Conservation (phyloP, 352 stramenopile species). For the Lagenidium giganteum region DNA sequence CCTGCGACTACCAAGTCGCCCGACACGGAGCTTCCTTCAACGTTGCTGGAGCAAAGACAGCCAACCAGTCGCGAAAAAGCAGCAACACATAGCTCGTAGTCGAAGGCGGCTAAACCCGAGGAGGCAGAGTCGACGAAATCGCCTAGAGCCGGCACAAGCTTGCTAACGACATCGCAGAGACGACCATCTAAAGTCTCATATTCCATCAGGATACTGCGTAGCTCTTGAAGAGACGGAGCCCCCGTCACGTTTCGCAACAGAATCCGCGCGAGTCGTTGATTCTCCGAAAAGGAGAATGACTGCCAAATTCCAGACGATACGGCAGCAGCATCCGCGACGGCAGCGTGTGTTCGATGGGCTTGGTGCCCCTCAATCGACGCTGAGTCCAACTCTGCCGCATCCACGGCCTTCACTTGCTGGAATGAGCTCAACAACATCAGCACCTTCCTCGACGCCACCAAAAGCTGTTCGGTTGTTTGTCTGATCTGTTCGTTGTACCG, state of each 20-base stretch:
- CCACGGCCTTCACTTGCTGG: neutral
- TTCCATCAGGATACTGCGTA: slow-evolving; percentile 42
- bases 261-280: slow-evolving; percentile 68
- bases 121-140: neutral
- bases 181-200: slow-evolving; percentile 23
- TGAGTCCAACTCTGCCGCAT: too few species aligned
- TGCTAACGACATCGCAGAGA: neutral
- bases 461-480: too few species aligned
- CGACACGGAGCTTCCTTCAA: too few species aligned
- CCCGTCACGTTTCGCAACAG: slow-evolving; percentile 65
- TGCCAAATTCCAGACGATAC: neutral
- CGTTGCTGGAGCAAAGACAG: too few species aligned
- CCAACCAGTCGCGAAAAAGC: neutral
- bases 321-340: too few species aligned
- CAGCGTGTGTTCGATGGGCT: too few species aligned
- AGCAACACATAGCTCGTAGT: neutral
- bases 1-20: neutral
- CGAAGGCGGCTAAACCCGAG: too few species aligned
- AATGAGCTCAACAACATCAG: neutral
- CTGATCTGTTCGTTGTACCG: too few species aligned
- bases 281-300: slow-evolving; percentile 64
- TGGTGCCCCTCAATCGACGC: too few species aligned
- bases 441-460: neutral
- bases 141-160: neutral
- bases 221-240: slow-evolving; percentile 35